Evolutionary conservation across 2,329 filamentous ascomycete genomes (phyloP).

Genomic region (Xylariaceae sp.): DNA sequence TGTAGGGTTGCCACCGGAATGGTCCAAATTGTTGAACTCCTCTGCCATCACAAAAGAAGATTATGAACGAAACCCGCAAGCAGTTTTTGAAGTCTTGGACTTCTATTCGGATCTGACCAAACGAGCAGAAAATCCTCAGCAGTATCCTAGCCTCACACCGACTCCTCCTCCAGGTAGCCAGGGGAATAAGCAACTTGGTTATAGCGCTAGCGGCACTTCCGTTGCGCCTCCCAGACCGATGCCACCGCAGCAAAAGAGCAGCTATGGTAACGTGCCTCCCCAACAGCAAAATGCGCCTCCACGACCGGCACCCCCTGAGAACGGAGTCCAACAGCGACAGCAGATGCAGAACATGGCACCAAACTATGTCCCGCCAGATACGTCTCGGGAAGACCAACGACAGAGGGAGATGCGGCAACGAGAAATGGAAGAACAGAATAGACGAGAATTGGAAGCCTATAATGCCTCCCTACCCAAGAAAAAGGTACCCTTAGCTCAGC

Average conservation of each 20-base stretch:
- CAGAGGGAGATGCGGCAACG: slow-evolving; percentile 65
- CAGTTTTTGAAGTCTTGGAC: slow-evolving; percentile 79
- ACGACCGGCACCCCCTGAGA: slow-evolving; percentile 53
- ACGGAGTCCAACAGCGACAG: slow-evolving; percentile 56
- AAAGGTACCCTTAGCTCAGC: slow-evolving; percentile 81
- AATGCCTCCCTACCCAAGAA: slow-evolving; percentile 87
- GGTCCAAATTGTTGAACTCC: slow-evolving; percentile 94
- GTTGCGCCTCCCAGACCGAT: slow-evolving; percentile 74
- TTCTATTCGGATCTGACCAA: slow-evolving; percentile 87
- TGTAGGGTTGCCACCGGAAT: slow-evolving; percentile 91
- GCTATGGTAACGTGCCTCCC: slow-evolving; percentile 46
- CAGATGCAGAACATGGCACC: slow-evolving; percentile 64
- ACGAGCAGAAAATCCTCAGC: slow-evolving; percentile 71
- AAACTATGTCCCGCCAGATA: slow-evolving; percentile 59
- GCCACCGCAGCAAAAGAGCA: slow-evolving; percentile 56
- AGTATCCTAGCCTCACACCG: slow-evolving; percentile 71
- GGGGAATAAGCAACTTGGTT: slow-evolving; percentile 68
- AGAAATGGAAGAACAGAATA: slow-evolving; percentile 68
- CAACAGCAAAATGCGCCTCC: slow-evolving; percentile 49
- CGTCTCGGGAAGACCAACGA: slow-evolving; percentile 61
- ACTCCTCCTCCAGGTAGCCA: slow-evolving; percentile 65
- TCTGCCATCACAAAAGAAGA: slow-evolving; percentile 98
- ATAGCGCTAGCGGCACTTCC: slow-evolving; percentile 56
- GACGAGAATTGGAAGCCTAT: slow-evolving; percentile 83
- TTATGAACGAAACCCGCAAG: slow-evolving; percentile 95